phyloP scores from a whole-genome alignment of 2,329 filamentous ascomycete genomes.

The Dactylellina leptospora region DNA sequence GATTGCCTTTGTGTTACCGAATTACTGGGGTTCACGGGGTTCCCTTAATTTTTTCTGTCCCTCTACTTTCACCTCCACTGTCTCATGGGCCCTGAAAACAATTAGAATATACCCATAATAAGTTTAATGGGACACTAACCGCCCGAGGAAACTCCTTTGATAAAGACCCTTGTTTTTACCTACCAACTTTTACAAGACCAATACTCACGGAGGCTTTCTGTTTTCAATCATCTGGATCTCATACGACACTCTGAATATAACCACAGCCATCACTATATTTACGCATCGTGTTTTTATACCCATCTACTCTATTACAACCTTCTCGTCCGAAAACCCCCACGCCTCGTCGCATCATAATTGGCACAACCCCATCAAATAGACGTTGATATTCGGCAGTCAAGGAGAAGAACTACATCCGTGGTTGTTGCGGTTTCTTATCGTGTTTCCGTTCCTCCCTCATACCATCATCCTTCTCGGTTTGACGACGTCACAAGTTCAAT shows the following conservation, averaged over 20 bases:
- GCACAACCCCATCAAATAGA: conserved; percentile 3
- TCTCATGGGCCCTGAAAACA: conserved; percentile 26
- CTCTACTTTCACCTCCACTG: conserved; percentile 12
- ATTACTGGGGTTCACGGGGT: conserved; percentile 37
- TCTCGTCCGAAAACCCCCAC: too few relatives aligned
- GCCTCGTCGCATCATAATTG: conserved; percentile 22
- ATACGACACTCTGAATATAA: neutral
- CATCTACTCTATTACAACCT: too few relatives aligned
- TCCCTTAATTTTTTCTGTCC: conserved; percentile 11
- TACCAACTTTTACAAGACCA: conserved; percentile 4
- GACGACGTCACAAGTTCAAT: conserved; percentile 54
- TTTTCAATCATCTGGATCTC: conserved; percentile 1
- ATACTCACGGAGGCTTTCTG: conserved; percentile 8
- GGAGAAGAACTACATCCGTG: conserved; percentile 30
- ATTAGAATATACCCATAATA: conserved; percentile 16
- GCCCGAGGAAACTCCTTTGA: conserved; percentile 9
- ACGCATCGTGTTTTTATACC: too few relatives aligned
- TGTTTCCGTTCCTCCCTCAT: conserved; percentile 28
- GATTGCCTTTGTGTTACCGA: conserved; percentile 52
- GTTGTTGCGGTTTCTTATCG: conserved; percentile 25
- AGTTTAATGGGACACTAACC: conserved; percentile 20
- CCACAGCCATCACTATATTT: conserved; percentile 1
- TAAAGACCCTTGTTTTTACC: conserved; percentile 39
- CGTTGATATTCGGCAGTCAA: conserved; percentile 13
- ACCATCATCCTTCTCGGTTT: conserved; percentile 26